Percentiles rank a stretch among this genome's conserved stretches.
Conservation (phyloP, 768 basidiomycete species). For the Kwoniella europaea region DNA sequence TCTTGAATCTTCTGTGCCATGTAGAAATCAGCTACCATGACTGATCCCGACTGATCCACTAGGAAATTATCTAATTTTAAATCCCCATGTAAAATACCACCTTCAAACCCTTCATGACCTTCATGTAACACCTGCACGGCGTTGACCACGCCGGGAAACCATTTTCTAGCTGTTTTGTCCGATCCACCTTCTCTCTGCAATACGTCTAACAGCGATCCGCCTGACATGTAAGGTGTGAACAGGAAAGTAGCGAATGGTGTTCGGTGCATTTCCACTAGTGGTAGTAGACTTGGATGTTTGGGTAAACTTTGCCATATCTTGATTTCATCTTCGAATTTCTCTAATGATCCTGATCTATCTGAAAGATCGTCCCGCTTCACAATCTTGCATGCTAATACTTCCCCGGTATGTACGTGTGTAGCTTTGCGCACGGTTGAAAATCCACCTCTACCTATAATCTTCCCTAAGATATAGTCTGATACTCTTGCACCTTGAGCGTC, state of each 20-base stretch:
- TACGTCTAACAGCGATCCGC: constrained; percentile 57
- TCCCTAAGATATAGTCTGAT: constrained; percentile 75
- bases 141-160: constrained; percentile 57
- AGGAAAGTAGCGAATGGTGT: constrained; percentile 53
- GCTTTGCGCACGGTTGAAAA: constrained; percentile 81
- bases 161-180: constrained; percentile 55
- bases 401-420: constrained; percentile 67
- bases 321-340: constrained; percentile 57
- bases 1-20: constrained; percentile 47
- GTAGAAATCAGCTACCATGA: constrained; percentile 56
- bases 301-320: constrained; percentile 49
- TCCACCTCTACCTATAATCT: constrained; percentile 76
- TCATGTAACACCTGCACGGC: constrained; percentile 56
- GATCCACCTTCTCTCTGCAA: constrained; percentile 52
- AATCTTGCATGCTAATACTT: constrained; percentile 81
- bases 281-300: constrained; percentile 50
- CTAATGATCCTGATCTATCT: constrained; percentile 55
- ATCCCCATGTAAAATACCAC: constrained; percentile 84
- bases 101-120: constrained; percentile 60
- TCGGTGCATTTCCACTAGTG: constrained; percentile 51
- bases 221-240: constrained; percentile 54
- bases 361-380: constrained; percentile 61
- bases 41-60: constrained; percentile 71
- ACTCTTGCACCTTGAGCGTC: constrained; percentile 74
- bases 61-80: constrained; percentile 97